Percentiles rank a stretch among this genome's conserved stretches.
These are phyloP conservation scores for Phtheirospermum japonicum DNA, from an alignment of 257 asterid species.

Conservation along the genomic window DNA sequence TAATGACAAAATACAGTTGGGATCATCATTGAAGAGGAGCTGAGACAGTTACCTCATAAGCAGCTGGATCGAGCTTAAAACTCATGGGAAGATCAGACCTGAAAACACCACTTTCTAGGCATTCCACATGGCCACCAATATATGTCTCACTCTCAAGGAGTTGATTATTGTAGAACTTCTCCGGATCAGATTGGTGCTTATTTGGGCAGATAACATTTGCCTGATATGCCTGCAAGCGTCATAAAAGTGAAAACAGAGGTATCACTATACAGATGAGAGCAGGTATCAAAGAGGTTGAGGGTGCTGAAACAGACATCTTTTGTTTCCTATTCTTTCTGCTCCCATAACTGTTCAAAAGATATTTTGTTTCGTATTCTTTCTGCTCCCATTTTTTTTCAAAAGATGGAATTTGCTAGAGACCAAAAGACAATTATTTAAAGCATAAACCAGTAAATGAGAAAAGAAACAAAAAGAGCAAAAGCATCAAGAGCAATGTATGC, in stretches of 20 bases:
- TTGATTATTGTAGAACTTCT: conserved; percentile 74
- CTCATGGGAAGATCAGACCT: conserved; percentile 95
- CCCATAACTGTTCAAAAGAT: background rate
- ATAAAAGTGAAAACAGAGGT: conserved; percentile 30
- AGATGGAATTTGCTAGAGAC: conserved; percentile 17
- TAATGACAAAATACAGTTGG: conserved; percentile 21
- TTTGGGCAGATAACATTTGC: conserved; percentile 98
- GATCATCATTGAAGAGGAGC: conserved; percentile 19
- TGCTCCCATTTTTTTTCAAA: background rate
- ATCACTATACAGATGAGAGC: conserved; percentile 18
- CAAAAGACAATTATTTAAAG: conserved; percentile 22
- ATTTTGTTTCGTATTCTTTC: conserved; percentile 5
- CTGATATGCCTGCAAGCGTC: conserved; percentile 73
- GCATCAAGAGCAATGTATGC: background rate
- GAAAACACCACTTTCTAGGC: conserved; percentile 99
- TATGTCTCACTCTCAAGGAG: conserved; percentile 98
- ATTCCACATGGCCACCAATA: conserved; percentile 98
- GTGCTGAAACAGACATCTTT: conserved; percentile 19
- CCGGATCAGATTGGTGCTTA: conserved; percentile 97
- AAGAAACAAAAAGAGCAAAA: conserved; percentile 13
- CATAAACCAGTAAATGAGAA: conserved; percentile 16
- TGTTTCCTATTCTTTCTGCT: conserved; percentile 24
- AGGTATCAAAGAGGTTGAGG: conserved; percentile 15
- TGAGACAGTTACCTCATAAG: conserved; percentile 59
- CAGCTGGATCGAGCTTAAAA: conserved; percentile 91